Evolutionary conservation across 2,329 filamentous ascomycete species (phyloP), one percentile per base, ranked within the genome.

Genomic region (Colletotrichum phormii): DNA sequence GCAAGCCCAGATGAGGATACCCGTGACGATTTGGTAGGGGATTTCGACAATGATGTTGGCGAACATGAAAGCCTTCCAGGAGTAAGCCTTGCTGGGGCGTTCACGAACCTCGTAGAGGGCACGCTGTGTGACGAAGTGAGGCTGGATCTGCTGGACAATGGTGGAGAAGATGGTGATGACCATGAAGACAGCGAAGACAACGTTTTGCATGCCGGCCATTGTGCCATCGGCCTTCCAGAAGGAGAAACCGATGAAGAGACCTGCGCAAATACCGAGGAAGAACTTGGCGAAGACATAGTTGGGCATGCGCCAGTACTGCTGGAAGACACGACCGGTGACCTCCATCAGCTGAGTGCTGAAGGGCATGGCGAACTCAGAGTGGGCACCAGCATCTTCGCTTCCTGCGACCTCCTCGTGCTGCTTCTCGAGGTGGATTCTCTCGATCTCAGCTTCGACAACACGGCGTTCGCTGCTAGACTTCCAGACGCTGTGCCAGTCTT

Each of bases 241-340:
- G 0, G 91, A 92, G 80, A 94, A 93, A 0, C 93, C 93, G 71
- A 95, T 92, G 79, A 95, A 95, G 1, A 96, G 84, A 7, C 88
- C 86, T 29, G 90, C 86, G 68, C 90, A 86, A 64, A 88, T 75
- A 2, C 84, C 91, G 22, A 96, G 88, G 1, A 87, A 80, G 2
- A 89, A 80, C 83, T 96, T 96, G 69, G 93, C 89, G 81, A 94
- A 93, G 77, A 97, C 91, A 82, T 97, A 97, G 12, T 86, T 86
- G 0, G 94, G 94, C 68, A 91, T 94, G 58, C 94, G 89, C 93
- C 94, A 96, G 86, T 95, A 95, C 79, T 97, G 94, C 78, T 94
- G 89, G 82, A 95, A 95, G 6, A 95, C 90, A 70, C 94, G 91
- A 9, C 86, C 77, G 1, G 89, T 90, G 54, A 94, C 93, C 71